Evolutionary conservation across 139 green algal genomes (phyloP).

Genomic region (Nannochloris sp.): DNA sequence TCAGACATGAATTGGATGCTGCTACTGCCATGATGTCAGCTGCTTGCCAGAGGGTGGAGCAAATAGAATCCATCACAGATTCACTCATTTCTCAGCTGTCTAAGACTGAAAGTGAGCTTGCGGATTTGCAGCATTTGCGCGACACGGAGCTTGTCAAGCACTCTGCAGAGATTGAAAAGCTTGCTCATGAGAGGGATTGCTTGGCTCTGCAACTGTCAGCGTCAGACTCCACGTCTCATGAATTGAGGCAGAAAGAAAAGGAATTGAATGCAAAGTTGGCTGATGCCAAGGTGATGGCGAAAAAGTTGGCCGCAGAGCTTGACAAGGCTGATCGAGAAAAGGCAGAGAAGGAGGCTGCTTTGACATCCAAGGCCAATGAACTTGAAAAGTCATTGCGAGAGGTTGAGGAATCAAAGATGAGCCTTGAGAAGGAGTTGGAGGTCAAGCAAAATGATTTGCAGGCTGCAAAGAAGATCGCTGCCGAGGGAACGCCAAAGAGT

Average conservation of each 20-base stretch:
- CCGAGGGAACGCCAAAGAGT: conserved; percentile 19
- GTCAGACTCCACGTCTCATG: background rate
- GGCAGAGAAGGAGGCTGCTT: background rate
- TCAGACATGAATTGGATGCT: conserved; percentile 13
- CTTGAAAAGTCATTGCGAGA: background rate
- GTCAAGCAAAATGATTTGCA: conserved; percentile 7
- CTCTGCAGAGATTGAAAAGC: background rate
- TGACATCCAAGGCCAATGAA: background rate
- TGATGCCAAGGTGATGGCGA: background rate
- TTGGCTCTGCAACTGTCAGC: background rate
- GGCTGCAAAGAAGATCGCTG: conserved; percentile 8
- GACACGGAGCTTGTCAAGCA: background rate
- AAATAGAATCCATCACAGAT: conserved; percentile 19
- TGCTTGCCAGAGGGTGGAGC: conserved; percentile 17
- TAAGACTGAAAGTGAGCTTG: conserved; percentile 6
- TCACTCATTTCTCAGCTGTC: conserved; percentile 2
- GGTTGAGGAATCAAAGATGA: background rate
- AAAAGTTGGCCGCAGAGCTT: background rate
- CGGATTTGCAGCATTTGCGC: background rate
- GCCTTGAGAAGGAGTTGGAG: background rate
- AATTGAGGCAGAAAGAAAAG: background rate
- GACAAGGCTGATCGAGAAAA: background rate
- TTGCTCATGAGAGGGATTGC: background rate
- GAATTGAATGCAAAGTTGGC: background rate
- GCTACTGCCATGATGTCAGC: conserved; percentile 19